Base-by-base conservation (phyloP, 164 flowering plant species). In the Echeveria elegans region DNA sequence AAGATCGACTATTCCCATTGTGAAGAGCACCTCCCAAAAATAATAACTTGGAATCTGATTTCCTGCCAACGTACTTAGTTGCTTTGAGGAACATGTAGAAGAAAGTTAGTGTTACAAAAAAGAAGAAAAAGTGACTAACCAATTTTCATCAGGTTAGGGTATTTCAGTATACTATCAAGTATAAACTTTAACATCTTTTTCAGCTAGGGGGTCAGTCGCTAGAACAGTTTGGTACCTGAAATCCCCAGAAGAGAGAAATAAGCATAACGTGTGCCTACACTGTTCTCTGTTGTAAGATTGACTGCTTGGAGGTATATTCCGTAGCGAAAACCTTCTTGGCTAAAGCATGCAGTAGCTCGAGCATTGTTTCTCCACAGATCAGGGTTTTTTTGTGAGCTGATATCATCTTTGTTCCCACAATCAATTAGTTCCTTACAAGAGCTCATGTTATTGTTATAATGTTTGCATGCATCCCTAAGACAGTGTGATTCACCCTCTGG, bases 401-500 rank as follows among this genome's bases (percentile, higher is more conserved):
- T 5, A 23, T 69, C 53, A 32, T 68, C n/a, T 2, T 83, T 86
- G 72, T 72, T 65, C 2, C 92, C 95, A 73, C 98, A 92, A 74
- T 92, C 96, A 43, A 87, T 85, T 69, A 84, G 81, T 1, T 53
- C 1, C 73, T 16, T 47, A 68, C 95, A 87, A n/a, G 14, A 0
- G 0, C 7, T 19, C 23, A 72, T 41, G 19, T 0, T 48, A 5
- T 19, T 18, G 53, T 36, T n/a, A 68, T 81, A 69, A 5, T 63
- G 6, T 9, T 3, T 29, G 69, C 98, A 92, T 38, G 88, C 90
- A 66, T 85, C 75, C 70, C 88, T 83, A 61, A 92, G 82, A 74
- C 98, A 92, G 70, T 85, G n/a, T n/a, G 88, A 75, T 88, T 89
- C n/a, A 92, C 91, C 81, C 96, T 81, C 98, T 92, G 83, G n/a